Evolutionary conservation across 1,139 yeast species (phyloP), one percentile per base, ranked within the genome.

Genomic region (Candida freyschussii): DNA sequence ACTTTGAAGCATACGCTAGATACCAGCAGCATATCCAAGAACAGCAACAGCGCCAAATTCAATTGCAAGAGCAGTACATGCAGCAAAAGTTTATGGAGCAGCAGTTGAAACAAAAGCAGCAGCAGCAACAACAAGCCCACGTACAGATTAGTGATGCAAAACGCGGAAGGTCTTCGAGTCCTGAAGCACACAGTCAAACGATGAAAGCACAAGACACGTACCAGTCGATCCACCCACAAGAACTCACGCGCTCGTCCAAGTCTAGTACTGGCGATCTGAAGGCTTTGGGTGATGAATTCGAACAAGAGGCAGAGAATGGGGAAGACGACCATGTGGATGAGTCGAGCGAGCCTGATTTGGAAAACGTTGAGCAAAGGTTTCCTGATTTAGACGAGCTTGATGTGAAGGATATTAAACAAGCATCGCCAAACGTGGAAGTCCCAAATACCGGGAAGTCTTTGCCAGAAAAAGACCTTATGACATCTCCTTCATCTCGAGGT

Each of bases 21-120:
- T 60, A 59, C 31, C 66, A 62, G 35, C 54, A 53, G 13, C 57
- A 56, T 17, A 32, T 61, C 11, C 56, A 53, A 27, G 19, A 56
- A 2, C 47, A 45, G 15, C 50, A 45, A 17, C 45, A 42, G 19
- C 61, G 59, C 27, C 53, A 47, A 16, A 36, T 53, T 12, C 58
- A 55, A 28, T 44, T 49, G 23, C 56, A 55, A 24, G 49, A 48
- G 24, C 42, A 39, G 34, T 30, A 48, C 47, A 19, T 57, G 50
- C 13, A 38, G 35, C 29, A 52, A 37, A 39, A 42, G 13, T 34
- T 36, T n/a, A 26, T 33, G 12, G 37, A 44, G n/a, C 40, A 40
- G 7, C 36, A 34, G 17, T 37, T 29, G 21, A 26, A 24, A 7
- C 33, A 30, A n/a, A 29, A 33, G 15, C 34, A 36, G 21, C 17